Percentiles rank a stretch among this genome's conserved stretches.
Conservation (phyloP, 768 basidiomycete genomes). For the Boletus subcaerulescens region DNA sequence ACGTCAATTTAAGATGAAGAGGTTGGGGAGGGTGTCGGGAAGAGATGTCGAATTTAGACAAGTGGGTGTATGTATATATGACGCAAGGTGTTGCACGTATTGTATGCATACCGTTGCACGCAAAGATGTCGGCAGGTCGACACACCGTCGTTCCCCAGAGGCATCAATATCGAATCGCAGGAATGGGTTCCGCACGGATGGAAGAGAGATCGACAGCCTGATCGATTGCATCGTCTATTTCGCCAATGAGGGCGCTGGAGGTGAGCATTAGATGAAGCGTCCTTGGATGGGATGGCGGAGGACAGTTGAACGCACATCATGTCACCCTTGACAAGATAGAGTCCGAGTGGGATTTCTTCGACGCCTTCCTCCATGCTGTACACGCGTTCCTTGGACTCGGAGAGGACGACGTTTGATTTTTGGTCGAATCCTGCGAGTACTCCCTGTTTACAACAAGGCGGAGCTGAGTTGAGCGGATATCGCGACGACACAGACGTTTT, state of each 20-base stretch:
- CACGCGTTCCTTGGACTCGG: constrained; percentile 90
- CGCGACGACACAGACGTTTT: no score
- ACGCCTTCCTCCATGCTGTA: constrained; percentile 90
- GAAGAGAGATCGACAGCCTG: constrained; percentile 66
- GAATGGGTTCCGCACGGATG: constrained; percentile 86
- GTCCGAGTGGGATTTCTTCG: constrained; percentile 89
- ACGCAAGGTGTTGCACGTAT: background rate
- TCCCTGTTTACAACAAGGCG: constrained; percentile 51
- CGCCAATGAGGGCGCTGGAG: constrained; percentile 71
- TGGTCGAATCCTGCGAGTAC: constrained; percentile 90
- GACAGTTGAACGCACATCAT: constrained; percentile 75
- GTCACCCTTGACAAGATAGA: constrained; percentile 98
- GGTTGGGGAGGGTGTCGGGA: background rate
- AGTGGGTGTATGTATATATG: background rate
- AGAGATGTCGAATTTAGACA: background rate
- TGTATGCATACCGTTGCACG: background rate
- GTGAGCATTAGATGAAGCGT: constrained; percentile 1
- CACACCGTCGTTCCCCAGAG: background rate
- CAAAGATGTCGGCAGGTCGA: background rate
- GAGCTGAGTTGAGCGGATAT: no score
- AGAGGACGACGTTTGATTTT: constrained; percentile 93
- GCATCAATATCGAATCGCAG: constrained; percentile 68
- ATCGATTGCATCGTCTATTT: constrained; percentile 83
- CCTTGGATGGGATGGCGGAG: background rate
- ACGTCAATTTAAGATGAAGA: background rate